These are phyloP conservation scores for Whalleya microplaca DNA, from an alignment of 2,329 filamentous ascomycete species.

Conservation along the genomic window DNA sequence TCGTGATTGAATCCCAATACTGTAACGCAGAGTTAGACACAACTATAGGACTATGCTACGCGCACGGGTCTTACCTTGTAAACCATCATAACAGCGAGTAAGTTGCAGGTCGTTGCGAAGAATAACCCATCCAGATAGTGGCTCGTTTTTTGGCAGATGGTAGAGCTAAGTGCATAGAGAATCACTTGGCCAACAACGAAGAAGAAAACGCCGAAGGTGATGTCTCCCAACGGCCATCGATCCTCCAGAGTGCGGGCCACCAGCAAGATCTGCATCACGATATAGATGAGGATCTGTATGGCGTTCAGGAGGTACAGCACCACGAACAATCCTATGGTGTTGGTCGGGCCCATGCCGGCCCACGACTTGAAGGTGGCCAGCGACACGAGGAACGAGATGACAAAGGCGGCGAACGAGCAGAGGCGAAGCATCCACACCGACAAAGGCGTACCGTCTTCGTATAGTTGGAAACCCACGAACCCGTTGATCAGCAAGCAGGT, in stretches of 20 bases:
- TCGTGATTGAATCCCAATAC: conserved; percentile 99
- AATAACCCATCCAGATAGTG: conserved; percentile 96
- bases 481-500: conserved; percentile 94
- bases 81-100: conserved; percentile 98
- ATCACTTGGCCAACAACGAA: conserved; percentile 92
- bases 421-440: conserved; percentile 91
- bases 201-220: conserved; percentile 87
- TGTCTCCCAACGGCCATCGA: conserved; percentile 92
- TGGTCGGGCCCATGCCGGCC: conserved; percentile 82
- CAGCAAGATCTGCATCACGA: conserved; percentile 84
- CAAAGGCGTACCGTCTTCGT: conserved; percentile 92
- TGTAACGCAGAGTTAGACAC: conserved; percentile 44
- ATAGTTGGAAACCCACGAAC: conserved; percentile 97
- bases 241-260: conserved; percentile 91
- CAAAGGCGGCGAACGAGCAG: conserved; percentile 79
- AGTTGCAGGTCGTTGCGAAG: conserved; percentile 90
- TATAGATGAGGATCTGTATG: conserved; percentile 82
- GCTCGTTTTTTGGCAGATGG: conserved; percentile 80
- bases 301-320: conserved; percentile 91
- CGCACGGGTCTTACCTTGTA: conserved; percentile 72
- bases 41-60: not conserved
- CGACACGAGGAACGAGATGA: conserved; percentile 83
- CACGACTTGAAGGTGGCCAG: conserved; percentile 92
- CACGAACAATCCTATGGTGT: conserved; percentile 87
- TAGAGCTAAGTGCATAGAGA: conserved; percentile 84